A percentile compares a stretch with the other conserved stretches of the same genome.
Conservation (phyloP, 495 filamentous ascomycete genomes). For the Aspergillus egyptiacus region DNA sequence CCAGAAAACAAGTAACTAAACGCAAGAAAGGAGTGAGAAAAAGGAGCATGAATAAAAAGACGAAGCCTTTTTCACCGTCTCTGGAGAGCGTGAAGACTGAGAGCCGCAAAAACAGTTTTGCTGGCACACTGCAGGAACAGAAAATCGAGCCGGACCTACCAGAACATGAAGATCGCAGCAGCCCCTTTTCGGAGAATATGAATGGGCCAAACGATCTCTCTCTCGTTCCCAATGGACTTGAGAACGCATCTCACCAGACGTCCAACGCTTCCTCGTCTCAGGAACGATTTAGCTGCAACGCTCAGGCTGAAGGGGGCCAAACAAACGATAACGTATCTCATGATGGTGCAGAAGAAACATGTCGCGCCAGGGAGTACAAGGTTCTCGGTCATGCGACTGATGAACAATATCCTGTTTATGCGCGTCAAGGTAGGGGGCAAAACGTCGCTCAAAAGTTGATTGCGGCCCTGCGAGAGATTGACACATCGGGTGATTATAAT, state of each 20-base stretch:
- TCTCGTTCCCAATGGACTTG: not conserved
- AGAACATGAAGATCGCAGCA: not conserved
- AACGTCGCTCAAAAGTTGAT: constrained; percentile 25
- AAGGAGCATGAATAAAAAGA: not conserved
- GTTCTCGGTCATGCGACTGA: not conserved
- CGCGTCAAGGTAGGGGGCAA: constrained; percentile 22
- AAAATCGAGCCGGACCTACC: not conserved
- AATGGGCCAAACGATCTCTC: not conserved
- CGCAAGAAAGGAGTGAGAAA: not conserved
- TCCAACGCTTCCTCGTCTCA: not conserved
- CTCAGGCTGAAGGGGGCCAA: not conserved
- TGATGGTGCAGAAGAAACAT: not conserved
- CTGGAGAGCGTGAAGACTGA: not conserved
- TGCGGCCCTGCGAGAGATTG: constrained; percentile 20
- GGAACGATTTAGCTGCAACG: not conserved
- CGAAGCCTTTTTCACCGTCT: not conserved
- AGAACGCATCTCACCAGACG: not conserved
- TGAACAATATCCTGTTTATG: not conserved
- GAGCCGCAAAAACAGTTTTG: not conserved
- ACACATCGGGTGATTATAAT: not conserved
- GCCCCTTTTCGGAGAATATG: no score
- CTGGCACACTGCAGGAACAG: not conserved
- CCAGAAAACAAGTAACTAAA: not conserved
- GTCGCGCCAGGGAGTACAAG: not conserved
- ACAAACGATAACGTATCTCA: not conserved